phyloP scores from a whole-genome alignment of 2,329 filamentous ascomycete genomes.

The Rhynchosporium secalis region DNA sequence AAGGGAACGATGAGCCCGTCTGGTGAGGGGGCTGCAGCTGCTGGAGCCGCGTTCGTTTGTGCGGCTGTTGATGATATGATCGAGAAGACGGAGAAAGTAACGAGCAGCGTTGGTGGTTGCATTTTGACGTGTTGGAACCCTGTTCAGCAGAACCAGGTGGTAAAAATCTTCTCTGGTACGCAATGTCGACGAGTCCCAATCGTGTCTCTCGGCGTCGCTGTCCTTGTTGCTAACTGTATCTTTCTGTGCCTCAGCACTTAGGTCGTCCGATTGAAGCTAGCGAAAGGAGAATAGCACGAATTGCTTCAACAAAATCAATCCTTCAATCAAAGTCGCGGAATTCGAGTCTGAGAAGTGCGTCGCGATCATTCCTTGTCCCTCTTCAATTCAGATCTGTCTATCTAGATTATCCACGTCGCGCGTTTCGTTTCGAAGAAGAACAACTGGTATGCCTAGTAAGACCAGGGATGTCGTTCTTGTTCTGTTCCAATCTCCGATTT shows the following conservation, averaged over 20 bases:
- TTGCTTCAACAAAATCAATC: background rate
- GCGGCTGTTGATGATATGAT: slow-evolving; percentile 12
- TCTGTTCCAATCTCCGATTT: slow-evolving; percentile 6
- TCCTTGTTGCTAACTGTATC: slow-evolving; percentile 1
- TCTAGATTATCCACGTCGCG: slow-evolving; percentile 10
- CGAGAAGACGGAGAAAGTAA: slow-evolving; percentile 21
- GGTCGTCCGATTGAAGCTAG: background rate
- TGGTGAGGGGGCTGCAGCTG: slow-evolving; percentile 16
- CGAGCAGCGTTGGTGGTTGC: slow-evolving; percentile 11
- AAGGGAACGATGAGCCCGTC: slow-evolving; percentile 53
- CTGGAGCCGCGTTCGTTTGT: slow-evolving; percentile 47
- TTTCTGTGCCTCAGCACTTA: background rate
- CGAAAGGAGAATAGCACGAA: background rate
- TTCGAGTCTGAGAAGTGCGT: background rate
- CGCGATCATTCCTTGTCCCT: background rate
- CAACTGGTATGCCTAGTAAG: slow-evolving; percentile 9
- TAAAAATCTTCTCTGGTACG: background rate
- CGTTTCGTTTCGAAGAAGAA: slow-evolving; percentile 13
- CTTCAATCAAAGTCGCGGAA: background rate
- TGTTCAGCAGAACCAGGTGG: no score
- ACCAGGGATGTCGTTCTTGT: slow-evolving; percentile 13
- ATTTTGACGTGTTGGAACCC: slow-evolving; percentile 10
- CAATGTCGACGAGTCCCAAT: background rate
- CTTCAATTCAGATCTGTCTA: background rate
- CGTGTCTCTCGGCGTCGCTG: background rate